Percentiles rank a stretch among this genome's conserved stretches.
Conservation (phyloP, 352 stramenopile genomes). For the Globisporangium cystogenes region DNA sequence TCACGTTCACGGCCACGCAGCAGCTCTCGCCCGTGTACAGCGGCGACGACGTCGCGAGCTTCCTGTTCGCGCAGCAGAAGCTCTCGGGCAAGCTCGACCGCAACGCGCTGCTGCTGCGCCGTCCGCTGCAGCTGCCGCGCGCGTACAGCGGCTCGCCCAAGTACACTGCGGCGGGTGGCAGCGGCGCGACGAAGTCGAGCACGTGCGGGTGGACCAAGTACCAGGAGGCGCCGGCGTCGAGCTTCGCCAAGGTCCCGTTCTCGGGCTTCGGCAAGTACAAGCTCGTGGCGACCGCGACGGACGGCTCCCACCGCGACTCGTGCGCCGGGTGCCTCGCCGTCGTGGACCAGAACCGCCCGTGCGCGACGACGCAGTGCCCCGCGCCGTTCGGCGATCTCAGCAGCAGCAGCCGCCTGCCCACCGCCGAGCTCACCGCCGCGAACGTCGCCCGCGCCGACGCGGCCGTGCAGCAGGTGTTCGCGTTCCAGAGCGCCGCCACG, state of each 20-base stretch:
- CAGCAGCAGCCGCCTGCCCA: not conserved
- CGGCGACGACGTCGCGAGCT: slow-evolving; percentile 2
- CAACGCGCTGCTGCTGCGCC: slow-evolving; percentile 8
- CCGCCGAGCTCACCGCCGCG: slow-evolving; percentile 7
- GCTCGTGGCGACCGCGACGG: slow-evolving; percentile 29
- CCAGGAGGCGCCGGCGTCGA: not conserved
- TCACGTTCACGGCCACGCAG: slow-evolving; percentile 1
- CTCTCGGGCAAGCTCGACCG: slow-evolving; percentile 4
- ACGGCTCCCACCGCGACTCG: slow-evolving; percentile 24
- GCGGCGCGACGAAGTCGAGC: slow-evolving; percentile 7
- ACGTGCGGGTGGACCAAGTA: slow-evolving; percentile 3
- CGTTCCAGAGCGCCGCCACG: not conserved
- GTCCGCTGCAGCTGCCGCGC: slow-evolving; percentile 5
- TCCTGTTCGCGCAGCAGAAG: slow-evolving; percentile 3
- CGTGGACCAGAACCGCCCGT: slow-evolving; percentile 41
- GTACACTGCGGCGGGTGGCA: not conserved
- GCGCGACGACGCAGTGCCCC: slow-evolving; percentile 30
- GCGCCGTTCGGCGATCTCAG: slow-evolving; percentile 17
- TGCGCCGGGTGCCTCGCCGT: slow-evolving; percentile 45
- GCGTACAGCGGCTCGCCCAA: not conserved
- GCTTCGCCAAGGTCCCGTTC: slow-evolving; percentile 1
- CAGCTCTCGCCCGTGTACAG: slow-evolving; percentile 8
- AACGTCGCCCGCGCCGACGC: slow-evolving; percentile 25
- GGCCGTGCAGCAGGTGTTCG: slow-evolving; percentile 24
- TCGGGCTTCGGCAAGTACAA: slow-evolving; percentile 44